phyloP scores from a whole-genome alignment of 352 stramenopile species.

The Pythium brachiatum region DNA sequence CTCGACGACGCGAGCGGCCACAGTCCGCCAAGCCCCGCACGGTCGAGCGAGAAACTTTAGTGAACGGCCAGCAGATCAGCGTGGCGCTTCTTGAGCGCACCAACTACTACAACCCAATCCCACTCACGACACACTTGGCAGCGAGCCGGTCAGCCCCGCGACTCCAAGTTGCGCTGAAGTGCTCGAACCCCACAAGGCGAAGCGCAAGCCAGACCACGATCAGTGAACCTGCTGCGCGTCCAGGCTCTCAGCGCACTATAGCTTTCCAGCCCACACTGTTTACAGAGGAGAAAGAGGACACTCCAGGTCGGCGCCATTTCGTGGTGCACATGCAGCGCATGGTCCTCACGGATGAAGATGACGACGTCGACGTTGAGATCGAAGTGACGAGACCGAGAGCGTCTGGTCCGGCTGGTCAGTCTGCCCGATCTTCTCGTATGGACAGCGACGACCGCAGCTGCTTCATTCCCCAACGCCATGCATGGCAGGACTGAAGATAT shows the following conservation, averaged over 20 bases:
- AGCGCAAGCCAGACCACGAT: slow-evolving; percentile 4
- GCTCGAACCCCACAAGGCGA: not conserved
- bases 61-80: slow-evolving; percentile 27
- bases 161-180: slow-evolving; percentile 5
- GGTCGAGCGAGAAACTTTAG: not conserved
- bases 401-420: not conserved
- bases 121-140: slow-evolving; percentile 16
- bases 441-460: not conserved
- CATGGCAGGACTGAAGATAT: not conserved
- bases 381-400: not conserved
- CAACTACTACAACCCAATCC: slow-evolving; percentile 31
- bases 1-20: slow-evolving; percentile 20
- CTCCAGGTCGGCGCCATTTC: slow-evolving; percentile 8
- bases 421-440: not conserved
- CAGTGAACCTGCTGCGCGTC: not conserved
- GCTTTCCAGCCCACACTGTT: not conserved
- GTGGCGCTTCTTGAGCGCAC: slow-evolving; percentile 34
- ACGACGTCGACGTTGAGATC: slow-evolving; percentile 7
- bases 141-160: slow-evolving; percentile 27
- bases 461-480: not conserved
- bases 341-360: slow-evolving; percentile 5
- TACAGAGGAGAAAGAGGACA: slow-evolving; percentile 2
- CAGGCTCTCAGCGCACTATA: not conserved
- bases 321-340: slow-evolving; percentile 27
- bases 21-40: slow-evolving; percentile 44